phyloP scores from a whole-genome alignment of 73 alveolate species.

The Uronychia binucleata region DNA sequence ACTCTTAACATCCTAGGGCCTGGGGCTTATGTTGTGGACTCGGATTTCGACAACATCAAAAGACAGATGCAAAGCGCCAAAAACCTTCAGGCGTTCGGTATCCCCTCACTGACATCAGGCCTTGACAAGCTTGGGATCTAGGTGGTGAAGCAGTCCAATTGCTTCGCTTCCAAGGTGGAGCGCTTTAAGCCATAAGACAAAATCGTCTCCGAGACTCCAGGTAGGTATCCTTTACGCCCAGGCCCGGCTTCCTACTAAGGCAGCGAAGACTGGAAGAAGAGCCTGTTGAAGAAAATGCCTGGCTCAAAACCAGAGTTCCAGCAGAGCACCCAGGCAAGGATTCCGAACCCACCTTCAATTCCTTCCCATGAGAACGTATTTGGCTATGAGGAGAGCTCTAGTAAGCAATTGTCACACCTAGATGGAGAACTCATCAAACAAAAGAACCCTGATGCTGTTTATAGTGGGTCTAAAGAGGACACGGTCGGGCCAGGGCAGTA shows the following conservation, averaged over 20 bases:
- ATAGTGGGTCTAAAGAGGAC: slow-evolving; percentile 54
- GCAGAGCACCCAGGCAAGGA: neutral
- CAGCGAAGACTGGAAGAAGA: slow-evolving; percentile 9
- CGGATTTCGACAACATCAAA: slow-evolving; percentile 38
- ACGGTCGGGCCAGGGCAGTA: slow-evolving; percentile 83
- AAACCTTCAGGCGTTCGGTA: slow-evolving; percentile 9
- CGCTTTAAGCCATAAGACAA: slow-evolving; percentile 25
- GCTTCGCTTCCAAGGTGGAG: slow-evolving; percentile 45
- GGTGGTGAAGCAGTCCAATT: slow-evolving; percentile 28
- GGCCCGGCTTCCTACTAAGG: slow-evolving; percentile 53
- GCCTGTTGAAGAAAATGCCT: neutral
- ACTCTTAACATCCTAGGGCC: slow-evolving; percentile 36
- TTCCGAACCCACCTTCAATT: slow-evolving; percentile 61
- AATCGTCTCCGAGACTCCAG: slow-evolving; percentile 30
- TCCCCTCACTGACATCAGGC: slow-evolving; percentile 1
- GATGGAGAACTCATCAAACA: slow-evolving; percentile 65
- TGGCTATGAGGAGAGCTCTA: slow-evolving; percentile 69
- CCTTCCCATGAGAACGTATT: slow-evolving; percentile 76
- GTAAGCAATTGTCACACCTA: neutral
- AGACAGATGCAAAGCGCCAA: slow-evolving; percentile 41
- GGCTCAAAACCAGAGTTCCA: slow-evolving; percentile 1
- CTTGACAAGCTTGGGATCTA: slow-evolving; percentile 45
- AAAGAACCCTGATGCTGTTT: slow-evolving; percentile 56
- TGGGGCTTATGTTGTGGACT: slow-evolving; percentile 18
- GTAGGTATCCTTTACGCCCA: no score